Percentiles rank a stretch among this genome's conserved stretches.
These are phyloP conservation scores for Heterobasidion parviporum DNA, from an alignment of 1,284 basidiomycete genomes.

Conservation along the genomic window DNA sequence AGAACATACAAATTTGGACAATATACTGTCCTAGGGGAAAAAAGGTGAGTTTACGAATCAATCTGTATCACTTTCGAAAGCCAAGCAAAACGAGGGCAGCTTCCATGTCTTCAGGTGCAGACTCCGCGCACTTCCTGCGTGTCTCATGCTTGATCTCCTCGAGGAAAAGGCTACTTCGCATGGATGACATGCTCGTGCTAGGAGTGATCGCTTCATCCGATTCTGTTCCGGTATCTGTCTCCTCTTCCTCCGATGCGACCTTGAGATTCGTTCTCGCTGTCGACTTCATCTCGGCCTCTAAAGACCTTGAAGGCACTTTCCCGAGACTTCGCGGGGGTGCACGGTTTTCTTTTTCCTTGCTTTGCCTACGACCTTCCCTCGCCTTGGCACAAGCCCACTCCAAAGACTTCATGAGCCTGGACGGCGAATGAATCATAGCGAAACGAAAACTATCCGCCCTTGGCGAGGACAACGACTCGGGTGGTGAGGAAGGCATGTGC, in stretches of 20 bases:
- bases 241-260: neutral
- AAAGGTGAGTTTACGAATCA: neutral
- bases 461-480: slow-evolving; percentile 26
- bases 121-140: slow-evolving; percentile 3
- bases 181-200: slow-evolving; percentile 2
- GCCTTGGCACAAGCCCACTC: slow-evolving; percentile 41
- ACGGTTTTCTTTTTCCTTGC: slow-evolving; percentile 17
- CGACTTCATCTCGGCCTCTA: neutral
- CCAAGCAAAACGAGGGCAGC: slow-evolving; percentile 35
- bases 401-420: slow-evolving; percentile 28
- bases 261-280: neutral
- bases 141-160: neutral
- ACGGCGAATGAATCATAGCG: slow-evolving; percentile 18
- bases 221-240: slow-evolving; percentile 14
- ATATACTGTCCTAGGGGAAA: neutral
- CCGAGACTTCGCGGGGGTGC: slow-evolving; percentile 10
- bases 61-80: slow-evolving; percentile 22
- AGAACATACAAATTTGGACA: neutral
- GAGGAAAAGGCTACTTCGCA: neutral
- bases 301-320: slow-evolving; percentile 16
- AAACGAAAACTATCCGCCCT: slow-evolving; percentile 21
- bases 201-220: slow-evolving; percentile 19
- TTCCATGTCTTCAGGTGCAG: slow-evolving; percentile 27
- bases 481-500: slow-evolving; percentile 35
- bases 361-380: slow-evolving; percentile 17